These are phyloP conservation scores for Sisymbrium irio DNA, from an alignment of 345 rosid species.

Conservation along the genomic window DNA sequence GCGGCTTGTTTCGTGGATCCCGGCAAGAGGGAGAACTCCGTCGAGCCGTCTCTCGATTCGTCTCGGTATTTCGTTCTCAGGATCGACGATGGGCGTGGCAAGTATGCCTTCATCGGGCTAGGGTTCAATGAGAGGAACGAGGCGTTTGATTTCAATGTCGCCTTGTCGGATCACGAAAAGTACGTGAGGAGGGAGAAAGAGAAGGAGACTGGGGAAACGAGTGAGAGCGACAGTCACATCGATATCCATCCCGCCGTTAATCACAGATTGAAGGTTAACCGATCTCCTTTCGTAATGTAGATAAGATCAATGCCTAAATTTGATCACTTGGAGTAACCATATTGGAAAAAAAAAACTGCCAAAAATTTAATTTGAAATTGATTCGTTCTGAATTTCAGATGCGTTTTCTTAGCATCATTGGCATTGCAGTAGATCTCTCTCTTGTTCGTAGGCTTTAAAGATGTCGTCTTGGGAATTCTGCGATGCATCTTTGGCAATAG, in stretches of 20 bases:
- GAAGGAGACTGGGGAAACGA: constrained; percentile 64
- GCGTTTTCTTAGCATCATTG: neutral
- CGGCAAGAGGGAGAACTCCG: constrained; percentile 80
- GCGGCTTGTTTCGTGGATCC: constrained; percentile 93
- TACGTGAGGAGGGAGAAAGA: constrained; percentile 78
- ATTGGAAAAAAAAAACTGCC: neutral
- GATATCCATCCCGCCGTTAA: constrained; percentile 98
- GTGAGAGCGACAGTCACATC: constrained; percentile 61
- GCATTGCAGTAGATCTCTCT: constrained; percentile 3
- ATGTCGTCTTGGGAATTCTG: neutral
- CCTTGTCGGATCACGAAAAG: constrained; percentile 96
- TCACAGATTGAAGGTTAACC: constrained; percentile 81
- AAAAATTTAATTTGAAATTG: neutral
- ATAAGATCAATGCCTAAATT: constrained; percentile 8
- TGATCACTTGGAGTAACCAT: neutral
- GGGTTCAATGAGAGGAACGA: constrained; percentile 93
- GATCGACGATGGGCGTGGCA: constrained; percentile 94
- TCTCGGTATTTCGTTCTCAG: constrained; percentile 88
- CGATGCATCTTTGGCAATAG: neutral
- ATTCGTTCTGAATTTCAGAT: constrained; percentile 9
- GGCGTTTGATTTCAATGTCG: constrained; percentile 98
- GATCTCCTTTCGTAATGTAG: neutral
- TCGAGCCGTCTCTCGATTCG: constrained; percentile 96
- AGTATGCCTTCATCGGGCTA: constrained; percentile 94
- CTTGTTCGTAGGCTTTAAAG: neutral